A percentile compares a stretch with the other conserved stretches of the same genome.
These are phyloP conservation scores for Steccherinum ochraceum DNA, from an alignment of 768 basidiomycete species.

Conservation along the genomic window DNA sequence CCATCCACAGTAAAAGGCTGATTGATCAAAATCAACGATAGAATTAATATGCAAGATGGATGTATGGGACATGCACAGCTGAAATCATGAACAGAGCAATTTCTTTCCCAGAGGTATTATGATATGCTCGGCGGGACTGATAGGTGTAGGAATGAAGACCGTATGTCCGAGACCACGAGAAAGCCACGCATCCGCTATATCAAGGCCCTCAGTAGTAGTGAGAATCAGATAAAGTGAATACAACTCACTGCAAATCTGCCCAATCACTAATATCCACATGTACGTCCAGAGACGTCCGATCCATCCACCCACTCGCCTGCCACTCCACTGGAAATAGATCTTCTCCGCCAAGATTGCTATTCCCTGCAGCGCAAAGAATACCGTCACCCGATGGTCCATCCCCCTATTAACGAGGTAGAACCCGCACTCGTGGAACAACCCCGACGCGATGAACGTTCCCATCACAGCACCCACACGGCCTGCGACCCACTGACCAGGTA, in stretches of 20 bases:
- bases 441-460: slow-evolving; percentile 56
- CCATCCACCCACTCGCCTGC: slow-evolving; percentile 41
- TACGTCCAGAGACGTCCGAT: slow-evolving; percentile 47
- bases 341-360: slow-evolving; percentile 46
- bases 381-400: slow-evolving; percentile 33
- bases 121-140: background rate
- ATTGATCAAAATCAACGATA: no score
- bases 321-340: slow-evolving; percentile 36
- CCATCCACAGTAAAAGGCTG: no score
- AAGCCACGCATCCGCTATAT: slow-evolving; percentile 39
- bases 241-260: slow-evolving; percentile 7
- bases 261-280: slow-evolving; percentile 42
- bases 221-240: slow-evolving; percentile 16
- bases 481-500: slow-evolving; percentile 29
- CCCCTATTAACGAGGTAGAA: slow-evolving; percentile 54
- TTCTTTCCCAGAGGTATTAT: background rate
- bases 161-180: slow-evolving; percentile 2
- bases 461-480: slow-evolving; percentile 46
- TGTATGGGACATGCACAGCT: no score
- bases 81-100: no score
- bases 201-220: no score
- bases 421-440: slow-evolving; percentile 51
- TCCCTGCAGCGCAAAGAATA: slow-evolving; percentile 55
- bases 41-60: no score
- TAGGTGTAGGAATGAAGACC: background rate